Evolutionary conservation across 176 grass and related monocot genomes (phyloP), one percentile per base, ranked within the genome.

Genomic region (Cenchrus americanus): DNA sequence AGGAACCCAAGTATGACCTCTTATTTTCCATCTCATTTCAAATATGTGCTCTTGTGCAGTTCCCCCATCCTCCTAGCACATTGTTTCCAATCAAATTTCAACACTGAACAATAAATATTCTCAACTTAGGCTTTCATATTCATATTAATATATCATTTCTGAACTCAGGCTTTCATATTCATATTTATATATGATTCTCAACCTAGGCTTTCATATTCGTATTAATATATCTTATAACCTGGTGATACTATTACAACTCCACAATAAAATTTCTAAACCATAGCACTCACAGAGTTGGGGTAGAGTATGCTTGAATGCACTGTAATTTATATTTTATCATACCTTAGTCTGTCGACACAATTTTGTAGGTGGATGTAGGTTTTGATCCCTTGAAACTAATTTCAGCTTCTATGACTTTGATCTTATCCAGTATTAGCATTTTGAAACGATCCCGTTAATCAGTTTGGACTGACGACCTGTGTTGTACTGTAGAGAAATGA

Each of bases 401-500:
- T 46, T 47, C 26, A 37, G 19, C 44, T 63, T 23, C 24, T 51
- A n/a, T 14, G 18, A 5, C 6, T 71, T 85, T 62, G 32, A 17
- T 48, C 40, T 57, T 62, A 71, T 27, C 43, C 15, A 52, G 50
- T 55, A 57, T 15, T 15, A 5, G 5, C 34, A 72, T 71, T 77
- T 40, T 26, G 67, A 67, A 83, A 79, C 69, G 51, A 69, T 19
- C 57, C 62, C 49, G 59, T 30, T 83, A 70, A 17, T 79, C 49
- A 76, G 26, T 63, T 85, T 84, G 53, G 37, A 85, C 68, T 61
- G 47, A 70, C 44, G 49, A 15, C 15, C 23, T 77, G 73, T 19
- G 44, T 67, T 14, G 34, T 53, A 69, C 67, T 92, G 65, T 85
- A 98, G 96, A 82, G 93, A 98, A 95, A 95, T 98, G 91, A 89